Evolutionary conservation across 2,329 filamentous ascomycete genomes (phyloP).

Genomic region (Macrophomina tecta): DNA sequence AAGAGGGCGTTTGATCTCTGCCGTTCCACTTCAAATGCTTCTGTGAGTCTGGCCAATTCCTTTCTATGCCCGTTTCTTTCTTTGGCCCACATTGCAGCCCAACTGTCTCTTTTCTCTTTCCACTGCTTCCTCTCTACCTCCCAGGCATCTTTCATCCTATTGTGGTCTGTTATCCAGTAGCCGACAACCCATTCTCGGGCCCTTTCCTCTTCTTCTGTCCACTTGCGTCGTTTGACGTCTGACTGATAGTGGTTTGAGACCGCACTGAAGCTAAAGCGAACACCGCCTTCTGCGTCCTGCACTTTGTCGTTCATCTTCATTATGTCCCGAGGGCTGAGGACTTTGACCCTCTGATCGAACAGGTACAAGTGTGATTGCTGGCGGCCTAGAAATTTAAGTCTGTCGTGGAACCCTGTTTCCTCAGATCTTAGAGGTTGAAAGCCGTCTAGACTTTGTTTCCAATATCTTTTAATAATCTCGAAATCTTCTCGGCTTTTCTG

Average conservation of each 20-base stretch:
- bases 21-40: background rate
- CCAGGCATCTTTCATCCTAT: background rate
- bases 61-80: background rate
- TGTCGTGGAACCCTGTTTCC: background rate
- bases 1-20: too few relatives aligned
- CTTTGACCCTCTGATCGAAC: too few relatives aligned
- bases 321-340: too few relatives aligned
- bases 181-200: too few relatives aligned
- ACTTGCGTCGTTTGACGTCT: too few relatives aligned
- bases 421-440: background rate
- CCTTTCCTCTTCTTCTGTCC: too few relatives aligned
- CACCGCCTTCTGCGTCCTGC: too few relatives aligned
- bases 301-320: too few relatives aligned
- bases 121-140: background rate
- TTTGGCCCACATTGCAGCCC: background rate
- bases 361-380: too few relatives aligned
- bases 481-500: background rate
- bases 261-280: too few relatives aligned
- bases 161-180: background rate
- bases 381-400: too few relatives aligned
- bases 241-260: too few relatives aligned
- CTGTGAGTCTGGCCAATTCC: background rate
- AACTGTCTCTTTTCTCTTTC: background rate
- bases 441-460: background rate
- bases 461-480: background rate